phyloP scores from a whole-genome alignment of 306 rosid genomes.

The Lithocarpus polystachyus region DNA sequence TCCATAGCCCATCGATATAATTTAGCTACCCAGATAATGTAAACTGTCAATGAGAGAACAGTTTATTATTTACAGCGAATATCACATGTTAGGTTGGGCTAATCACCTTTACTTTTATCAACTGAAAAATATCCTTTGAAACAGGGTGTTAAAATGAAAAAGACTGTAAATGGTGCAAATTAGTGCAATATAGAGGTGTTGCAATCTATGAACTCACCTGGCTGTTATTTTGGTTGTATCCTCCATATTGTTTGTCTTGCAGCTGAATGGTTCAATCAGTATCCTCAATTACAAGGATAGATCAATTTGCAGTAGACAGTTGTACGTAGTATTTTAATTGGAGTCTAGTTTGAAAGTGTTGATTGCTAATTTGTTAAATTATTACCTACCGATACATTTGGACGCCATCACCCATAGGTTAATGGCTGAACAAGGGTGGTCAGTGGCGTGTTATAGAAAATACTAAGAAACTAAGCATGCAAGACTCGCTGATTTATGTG shows the following conservation, averaged over 20 bases:
- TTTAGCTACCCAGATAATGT: slow-evolving; percentile 28
- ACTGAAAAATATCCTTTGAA: background rate
- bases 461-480: too few relatives aligned
- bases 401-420: too few relatives aligned
- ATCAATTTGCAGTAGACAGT: slow-evolving; percentile 17
- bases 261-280: slow-evolving; percentile 28
- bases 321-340: too few relatives aligned
- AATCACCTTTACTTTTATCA: background rate
- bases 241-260: slow-evolving; percentile 12
- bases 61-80: background rate
- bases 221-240: background rate
- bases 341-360: too few relatives aligned
- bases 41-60: slow-evolving; percentile 10
- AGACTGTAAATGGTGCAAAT: background rate
- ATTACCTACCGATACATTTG: too few relatives aligned
- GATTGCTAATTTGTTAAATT: too few relatives aligned
- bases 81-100: background rate
- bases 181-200: background rate
- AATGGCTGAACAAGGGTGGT: too few relatives aligned
- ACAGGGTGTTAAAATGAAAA: background rate
- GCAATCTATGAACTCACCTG: slow-evolving; percentile 7
- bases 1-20: slow-evolving; percentile 28
- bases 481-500: too few relatives aligned
- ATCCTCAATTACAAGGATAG: slow-evolving; percentile 38
- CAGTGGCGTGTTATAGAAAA: too few relatives aligned